phyloP scores from a whole-genome alignment of 495 filamentous ascomycete species.

The Aspergillus coremiiformis region DNA sequence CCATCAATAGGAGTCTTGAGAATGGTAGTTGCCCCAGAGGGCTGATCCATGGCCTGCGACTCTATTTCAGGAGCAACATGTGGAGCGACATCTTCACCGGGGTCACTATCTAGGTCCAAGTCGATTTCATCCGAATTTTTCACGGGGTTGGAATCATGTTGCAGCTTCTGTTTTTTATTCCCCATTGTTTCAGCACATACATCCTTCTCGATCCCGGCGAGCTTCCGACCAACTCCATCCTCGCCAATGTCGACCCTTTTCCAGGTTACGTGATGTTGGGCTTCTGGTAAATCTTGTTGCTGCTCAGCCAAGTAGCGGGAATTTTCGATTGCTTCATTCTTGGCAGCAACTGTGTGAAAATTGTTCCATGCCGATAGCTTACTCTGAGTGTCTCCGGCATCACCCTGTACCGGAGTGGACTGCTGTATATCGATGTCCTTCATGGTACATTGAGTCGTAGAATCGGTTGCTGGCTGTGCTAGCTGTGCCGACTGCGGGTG shows the following conservation, averaged over 20 bases:
- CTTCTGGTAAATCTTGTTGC: neutral
- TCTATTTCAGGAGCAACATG: neutral
- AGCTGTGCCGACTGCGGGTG: neutral
- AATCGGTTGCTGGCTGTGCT: neutral
- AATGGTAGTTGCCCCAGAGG: neutral
- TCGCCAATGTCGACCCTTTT: constrained; percentile 16
- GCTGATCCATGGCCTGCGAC: constrained; percentile 12
- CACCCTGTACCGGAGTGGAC: neutral
- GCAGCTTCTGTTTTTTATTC: constrained; percentile 21
- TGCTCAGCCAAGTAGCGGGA: constrained; percentile 17
- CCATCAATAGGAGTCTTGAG: neutral
- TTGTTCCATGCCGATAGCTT: constrained; percentile 29
- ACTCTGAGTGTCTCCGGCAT: neutral
- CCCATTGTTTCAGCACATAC: constrained; percentile 1
- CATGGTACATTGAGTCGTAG: neutral
- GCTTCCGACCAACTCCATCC: constrained; percentile 16
- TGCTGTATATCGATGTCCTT: neutral
- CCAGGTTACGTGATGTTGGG: constrained; percentile 23
- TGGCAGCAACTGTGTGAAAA: constrained; percentile 22
- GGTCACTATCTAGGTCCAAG: constrained; percentile 47
- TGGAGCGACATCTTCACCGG: constrained; percentile 13
- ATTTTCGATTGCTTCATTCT: constrained; percentile 23
- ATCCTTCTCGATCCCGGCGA: constrained; percentile 9
- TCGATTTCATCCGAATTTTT: constrained; percentile 48
- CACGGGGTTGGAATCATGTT: constrained; percentile 9